These are phyloP conservation scores for Oidium heveae DNA, from an alignment of 2,329 filamentous ascomycete genomes.

Conservation along the genomic window DNA sequence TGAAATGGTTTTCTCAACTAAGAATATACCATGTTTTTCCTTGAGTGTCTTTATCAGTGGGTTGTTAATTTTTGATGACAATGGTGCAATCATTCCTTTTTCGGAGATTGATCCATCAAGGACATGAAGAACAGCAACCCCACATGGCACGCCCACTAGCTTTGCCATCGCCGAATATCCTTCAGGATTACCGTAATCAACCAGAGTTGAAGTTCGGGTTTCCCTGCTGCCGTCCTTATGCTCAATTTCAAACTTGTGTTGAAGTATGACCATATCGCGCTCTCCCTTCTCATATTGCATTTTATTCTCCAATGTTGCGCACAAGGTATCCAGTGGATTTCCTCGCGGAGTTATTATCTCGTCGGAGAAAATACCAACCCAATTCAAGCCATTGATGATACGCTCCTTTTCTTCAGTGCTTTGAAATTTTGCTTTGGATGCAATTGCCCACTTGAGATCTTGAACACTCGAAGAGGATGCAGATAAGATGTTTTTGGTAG, in stretches of 20 bases:
- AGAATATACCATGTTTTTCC: constrained; percentile 49
- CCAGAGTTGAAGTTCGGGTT: constrained; percentile 56
- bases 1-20: constrained; percentile 38
- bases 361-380: constrained; percentile 45
- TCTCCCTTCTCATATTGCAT: constrained; percentile 68
- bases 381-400: constrained; percentile 46
- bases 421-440: constrained; percentile 49
- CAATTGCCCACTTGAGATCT: constrained; percentile 49
- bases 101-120: constrained; percentile 48
- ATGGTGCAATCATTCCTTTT: constrained; percentile 53
- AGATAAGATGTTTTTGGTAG: constrained; percentile 51
- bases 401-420: constrained; percentile 41
- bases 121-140: constrained; percentile 53
- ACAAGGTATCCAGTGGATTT: constrained; percentile 77
- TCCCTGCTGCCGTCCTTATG: constrained; percentile 53
- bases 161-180: constrained; percentile 71
- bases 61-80: constrained; percentile 43
- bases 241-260: constrained; percentile 69
- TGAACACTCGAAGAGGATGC: constrained; percentile 37
- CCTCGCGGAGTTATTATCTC: constrained; percentile 43
- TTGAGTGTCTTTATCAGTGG: constrained; percentile 56
- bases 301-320: constrained; percentile 70
- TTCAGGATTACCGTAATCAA: constrained; percentile 54
- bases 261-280: constrained; percentile 61
- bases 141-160: constrained; percentile 52